Conservation (phyloP, 371 early-diverging fungal genomes). For the Mortierella sp. region DNA sequence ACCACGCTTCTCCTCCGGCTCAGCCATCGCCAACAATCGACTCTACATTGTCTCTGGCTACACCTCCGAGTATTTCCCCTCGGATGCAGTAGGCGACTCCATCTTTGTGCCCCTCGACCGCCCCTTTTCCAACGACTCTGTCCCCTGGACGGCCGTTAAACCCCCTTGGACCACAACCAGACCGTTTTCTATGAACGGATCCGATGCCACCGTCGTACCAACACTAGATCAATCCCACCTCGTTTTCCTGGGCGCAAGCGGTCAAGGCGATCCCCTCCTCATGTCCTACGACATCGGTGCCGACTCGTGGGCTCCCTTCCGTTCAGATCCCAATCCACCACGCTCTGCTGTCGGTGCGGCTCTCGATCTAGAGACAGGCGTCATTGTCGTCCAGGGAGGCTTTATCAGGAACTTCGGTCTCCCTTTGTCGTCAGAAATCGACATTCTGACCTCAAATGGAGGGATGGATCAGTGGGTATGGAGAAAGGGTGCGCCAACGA, state of each 20-base stretch:
- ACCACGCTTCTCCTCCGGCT: slow-evolving; percentile 37
- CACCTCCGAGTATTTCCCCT: not conserved
- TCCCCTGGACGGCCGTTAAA: slow-evolving; percentile 33
- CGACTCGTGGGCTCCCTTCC: slow-evolving; percentile 21
- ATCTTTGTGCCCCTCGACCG: slow-evolving; percentile 24
- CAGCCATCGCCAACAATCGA: slow-evolving; percentile 26
- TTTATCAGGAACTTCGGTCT: not conserved
- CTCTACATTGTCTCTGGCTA: slow-evolving; percentile 43
- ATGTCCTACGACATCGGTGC: slow-evolving; percentile 23
- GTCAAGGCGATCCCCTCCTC: slow-evolving; percentile 19
- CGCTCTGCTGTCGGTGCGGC: slow-evolving; percentile 22
- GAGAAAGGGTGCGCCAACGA: slow-evolving; percentile 13
- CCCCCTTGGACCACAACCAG: not conserved
- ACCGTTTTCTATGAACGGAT: not conserved
- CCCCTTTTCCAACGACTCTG: slow-evolving; percentile 10
- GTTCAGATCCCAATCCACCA: slow-evolving; percentile 1
- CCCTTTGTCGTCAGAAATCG: slow-evolving; percentile 22
- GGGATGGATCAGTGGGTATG: slow-evolving; percentile 22
- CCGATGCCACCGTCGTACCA: slow-evolving; percentile 19
- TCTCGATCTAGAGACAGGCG: slow-evolving; percentile 12
- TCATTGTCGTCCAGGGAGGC: slow-evolving; percentile 32
- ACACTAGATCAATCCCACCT: slow-evolving; percentile 19
- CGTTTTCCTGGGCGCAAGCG: slow-evolving; percentile 22
- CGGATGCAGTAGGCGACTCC: slow-evolving; percentile 21
- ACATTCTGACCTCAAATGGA: slow-evolving; percentile 24